Evolutionary conservation across 75 land plant genomes (phyloP).

Genomic region (Cunninghamia lanceolata): DNA sequence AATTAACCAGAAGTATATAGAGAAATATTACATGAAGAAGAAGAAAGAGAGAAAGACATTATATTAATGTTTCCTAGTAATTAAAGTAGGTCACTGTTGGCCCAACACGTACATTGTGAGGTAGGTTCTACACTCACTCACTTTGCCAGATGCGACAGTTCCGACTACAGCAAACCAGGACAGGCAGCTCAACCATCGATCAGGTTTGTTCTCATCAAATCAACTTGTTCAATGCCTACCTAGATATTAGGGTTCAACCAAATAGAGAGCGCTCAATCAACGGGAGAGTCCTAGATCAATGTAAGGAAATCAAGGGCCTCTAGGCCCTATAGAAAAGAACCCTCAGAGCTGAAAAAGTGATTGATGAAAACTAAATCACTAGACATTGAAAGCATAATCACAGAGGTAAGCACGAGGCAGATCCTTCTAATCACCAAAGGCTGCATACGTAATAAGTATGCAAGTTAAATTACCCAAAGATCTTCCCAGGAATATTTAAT

Average conservation of each 20-base stretch:
- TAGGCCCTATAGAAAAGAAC: neutral
- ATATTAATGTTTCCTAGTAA: neutral
- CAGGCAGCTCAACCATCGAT: neutral
- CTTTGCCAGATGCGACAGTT: neutral
- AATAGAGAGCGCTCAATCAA: neutral
- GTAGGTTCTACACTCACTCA: neutral
- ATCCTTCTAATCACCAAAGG: neutral
- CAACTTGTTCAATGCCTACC: neutral
- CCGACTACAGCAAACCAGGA: neutral
- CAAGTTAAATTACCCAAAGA: neutral
- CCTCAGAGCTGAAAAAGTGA: neutral
- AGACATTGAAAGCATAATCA: neutral
- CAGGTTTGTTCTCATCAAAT: neutral
- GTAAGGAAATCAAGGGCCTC: neutral
- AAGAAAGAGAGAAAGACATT: neutral
- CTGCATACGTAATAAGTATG: neutral
- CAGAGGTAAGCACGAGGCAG: neutral
- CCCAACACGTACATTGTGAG: neutral
- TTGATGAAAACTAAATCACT: neutral
- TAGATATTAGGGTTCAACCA: neutral
- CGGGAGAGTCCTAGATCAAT: neutral
- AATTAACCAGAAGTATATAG: neutral
- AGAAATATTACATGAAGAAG: neutral
- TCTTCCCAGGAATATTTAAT: neutral
- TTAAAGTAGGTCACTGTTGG: neutral